Evolutionary conservation across 192 early-diverging fungal species (phyloP).

Genomic region (Ambispora gerdemannii): DNA sequence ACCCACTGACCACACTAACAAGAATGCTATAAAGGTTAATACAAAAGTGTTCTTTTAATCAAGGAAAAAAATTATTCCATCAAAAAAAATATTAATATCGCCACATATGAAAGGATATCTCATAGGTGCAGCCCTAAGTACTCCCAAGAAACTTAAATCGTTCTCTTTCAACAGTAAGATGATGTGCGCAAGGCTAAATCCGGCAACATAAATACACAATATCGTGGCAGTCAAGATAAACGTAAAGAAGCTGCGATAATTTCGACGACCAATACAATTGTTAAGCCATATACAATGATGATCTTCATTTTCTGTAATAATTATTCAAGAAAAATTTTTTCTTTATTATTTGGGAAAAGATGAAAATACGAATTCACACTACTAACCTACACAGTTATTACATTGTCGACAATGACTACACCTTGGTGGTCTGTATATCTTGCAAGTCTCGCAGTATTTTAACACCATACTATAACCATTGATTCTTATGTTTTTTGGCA

Average conservation of each 20-base stretch:
- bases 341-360: constrained; percentile 17
- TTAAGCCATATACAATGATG: constrained; percentile 95
- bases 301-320: constrained; percentile 64
- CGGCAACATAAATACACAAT: constrained; percentile 60
- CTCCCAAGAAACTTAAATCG: not conserved
- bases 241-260: constrained; percentile 79
- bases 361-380: constrained; percentile 26
- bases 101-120: constrained; percentile 34
- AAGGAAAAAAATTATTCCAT: no score
- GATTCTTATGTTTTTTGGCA: constrained; percentile 56
- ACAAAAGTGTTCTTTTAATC: constrained; percentile 44
- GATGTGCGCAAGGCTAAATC: constrained; percentile 61
- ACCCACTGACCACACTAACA: constrained; percentile 66
- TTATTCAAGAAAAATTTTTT: not conserved
- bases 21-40: constrained; percentile 59
- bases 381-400: constrained; percentile 82
- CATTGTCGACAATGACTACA: constrained; percentile 85
- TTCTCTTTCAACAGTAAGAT: constrained; percentile 34
- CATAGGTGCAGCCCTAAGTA: constrained; percentile 6
- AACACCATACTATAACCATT: constrained; percentile 60
- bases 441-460: constrained; percentile 90
- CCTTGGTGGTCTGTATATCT: constrained; percentile 83
- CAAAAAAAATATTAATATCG: no score
- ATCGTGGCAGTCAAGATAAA: constrained; percentile 63
- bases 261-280: constrained; percentile 85